Evolutionary conservation across 768 basidiomycete genomes (phyloP).

Genomic region (Lactarius akahatsu): DNA sequence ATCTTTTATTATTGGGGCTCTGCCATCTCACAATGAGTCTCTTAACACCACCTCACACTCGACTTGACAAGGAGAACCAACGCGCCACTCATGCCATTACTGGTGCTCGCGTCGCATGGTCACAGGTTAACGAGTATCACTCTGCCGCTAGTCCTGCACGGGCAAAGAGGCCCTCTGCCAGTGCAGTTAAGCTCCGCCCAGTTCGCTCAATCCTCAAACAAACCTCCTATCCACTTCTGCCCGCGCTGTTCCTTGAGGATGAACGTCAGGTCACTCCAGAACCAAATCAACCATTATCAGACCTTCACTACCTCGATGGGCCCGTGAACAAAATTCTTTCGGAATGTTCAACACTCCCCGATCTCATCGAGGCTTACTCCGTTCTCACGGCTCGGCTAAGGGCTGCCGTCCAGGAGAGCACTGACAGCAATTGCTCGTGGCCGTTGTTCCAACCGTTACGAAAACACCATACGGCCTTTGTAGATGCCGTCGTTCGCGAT

Average conservation of each 20-base stretch:
- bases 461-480: slow-evolving; percentile 50
- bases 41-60: slow-evolving; percentile 61
- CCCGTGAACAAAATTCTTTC: slow-evolving; percentile 63
- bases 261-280: slow-evolving; percentile 74
- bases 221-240: slow-evolving; percentile 36
- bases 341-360: slow-evolving; percentile 46
- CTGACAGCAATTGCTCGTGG: slow-evolving; percentile 62
- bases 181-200: slow-evolving; percentile 46
- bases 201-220: slow-evolving; percentile 72
- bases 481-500: slow-evolving; percentile 64
- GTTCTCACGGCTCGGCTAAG: slow-evolving; percentile 66
- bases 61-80: slow-evolving; percentile 52
- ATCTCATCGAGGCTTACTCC: slow-evolving; percentile 73
- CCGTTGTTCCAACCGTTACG: slow-evolving; percentile 72
- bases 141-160: slow-evolving; percentile 37
- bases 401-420: slow-evolving; percentile 40
- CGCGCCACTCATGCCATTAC: slow-evolving; percentile 33
- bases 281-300: slow-evolving; percentile 62
- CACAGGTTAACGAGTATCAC: slow-evolving; percentile 51
- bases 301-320: slow-evolving; percentile 62
- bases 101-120: slow-evolving; percentile 49
- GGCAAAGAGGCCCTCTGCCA: slow-evolving; percentile 23
- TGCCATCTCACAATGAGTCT: slow-evolving; percentile 43
- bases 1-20: slow-evolving; percentile 1
- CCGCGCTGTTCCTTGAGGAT: slow-evolving; percentile 41